A percentile compares a stretch with the other conserved stretches of the same genome.
Conservation (phyloP, 306 rosid genomes). For the Castanopsis chinensis region DNA sequence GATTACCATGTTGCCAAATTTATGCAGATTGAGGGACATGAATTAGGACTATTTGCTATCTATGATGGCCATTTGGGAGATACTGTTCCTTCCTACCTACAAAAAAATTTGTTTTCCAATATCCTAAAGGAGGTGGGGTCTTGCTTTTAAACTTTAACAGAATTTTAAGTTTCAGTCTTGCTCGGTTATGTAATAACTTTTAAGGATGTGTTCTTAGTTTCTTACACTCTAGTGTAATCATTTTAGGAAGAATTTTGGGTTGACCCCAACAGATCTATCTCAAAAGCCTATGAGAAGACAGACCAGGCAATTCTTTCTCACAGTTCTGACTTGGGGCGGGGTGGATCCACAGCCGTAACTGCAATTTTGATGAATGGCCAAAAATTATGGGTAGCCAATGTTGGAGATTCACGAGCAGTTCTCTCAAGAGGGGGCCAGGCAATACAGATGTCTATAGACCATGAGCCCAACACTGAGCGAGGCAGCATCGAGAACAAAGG, state of each 20-base stretch:
- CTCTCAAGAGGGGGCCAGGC: slow-evolving; percentile 79
- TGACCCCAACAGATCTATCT: slow-evolving; percentile 68
- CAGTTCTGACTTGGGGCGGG: slow-evolving; percentile 91
- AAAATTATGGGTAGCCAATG: slow-evolving; percentile 74
- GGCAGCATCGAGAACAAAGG: slow-evolving; percentile 83
- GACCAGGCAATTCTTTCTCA: slow-evolving; percentile 86
- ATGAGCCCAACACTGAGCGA: slow-evolving; percentile 81
- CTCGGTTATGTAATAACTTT: slow-evolving; percentile 3
- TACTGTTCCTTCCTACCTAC: slow-evolving; percentile 80
- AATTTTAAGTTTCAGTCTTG: slow-evolving; percentile 3
- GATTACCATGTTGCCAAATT: slow-evolving; percentile 96
- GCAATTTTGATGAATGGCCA: slow-evolving; percentile 75
- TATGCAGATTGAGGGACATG: slow-evolving; percentile 54
- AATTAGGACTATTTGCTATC: slow-evolving; percentile 87
- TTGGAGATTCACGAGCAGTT: slow-evolving; percentile 96
- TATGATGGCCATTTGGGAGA: slow-evolving; percentile 94
- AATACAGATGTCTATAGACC: slow-evolving; percentile 76
- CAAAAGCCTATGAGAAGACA: slow-evolving; percentile 83
- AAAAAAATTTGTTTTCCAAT: slow-evolving; percentile 77
- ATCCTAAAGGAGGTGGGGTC: slow-evolving; percentile 74
- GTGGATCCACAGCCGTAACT: slow-evolving; percentile 97
- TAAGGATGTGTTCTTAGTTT: slow-evolving; percentile 13
- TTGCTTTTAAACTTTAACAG: slow-evolving; percentile 17
- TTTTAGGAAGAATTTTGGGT: slow-evolving; percentile 83
- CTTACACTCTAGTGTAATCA: slow-evolving; percentile 17